A percentile compares a stretch with the other conserved stretches of the same genome.
Evolutionary conservation across 306 rosid genomes (phyloP).

Genomic region (Vigna hirtella): DNA sequence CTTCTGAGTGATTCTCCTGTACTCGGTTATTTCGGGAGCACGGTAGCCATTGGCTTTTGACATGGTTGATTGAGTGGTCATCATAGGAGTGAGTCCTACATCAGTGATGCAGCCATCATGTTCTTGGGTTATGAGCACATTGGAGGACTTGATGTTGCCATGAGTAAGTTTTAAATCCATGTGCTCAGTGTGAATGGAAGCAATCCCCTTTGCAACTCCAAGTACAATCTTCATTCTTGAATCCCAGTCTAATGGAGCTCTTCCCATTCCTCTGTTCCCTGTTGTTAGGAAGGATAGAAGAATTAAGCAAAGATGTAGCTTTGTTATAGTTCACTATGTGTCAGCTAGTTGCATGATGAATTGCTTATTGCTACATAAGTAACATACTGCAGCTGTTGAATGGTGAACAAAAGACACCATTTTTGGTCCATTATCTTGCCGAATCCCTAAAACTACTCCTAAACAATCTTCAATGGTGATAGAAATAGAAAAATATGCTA

Average conservation of each 20-base stretch:
- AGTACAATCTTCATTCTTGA: conserved; percentile 68
- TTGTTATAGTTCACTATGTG: conserved; percentile 1
- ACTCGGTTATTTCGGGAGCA: conserved; percentile 62
- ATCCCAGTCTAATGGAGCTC: conserved; percentile 63
- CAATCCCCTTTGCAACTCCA: conserved; percentile 64
- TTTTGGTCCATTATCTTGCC: conserved; percentile 9
- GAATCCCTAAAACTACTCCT: conserved; percentile 1
- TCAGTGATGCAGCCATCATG: conserved; percentile 63
- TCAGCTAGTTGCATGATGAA: conserved; percentile 6
- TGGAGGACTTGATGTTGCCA: conserved; percentile 76
- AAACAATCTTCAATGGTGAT: not conserved
- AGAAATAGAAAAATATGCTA: not conserved
- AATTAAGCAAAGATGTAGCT: conserved; percentile 22
- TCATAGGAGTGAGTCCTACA: conserved; percentile 61
- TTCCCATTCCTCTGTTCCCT: conserved; percentile 62
- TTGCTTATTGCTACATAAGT: conserved; percentile 12
- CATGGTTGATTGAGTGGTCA: conserved; percentile 52
- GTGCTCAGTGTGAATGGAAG: conserved; percentile 60
- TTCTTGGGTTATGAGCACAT: conserved; percentile 65
- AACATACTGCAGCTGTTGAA: conserved; percentile 1
- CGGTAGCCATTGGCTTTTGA: conserved; percentile 57
- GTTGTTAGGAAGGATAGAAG: conserved; percentile 25
- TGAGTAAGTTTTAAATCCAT: conserved; percentile 53
- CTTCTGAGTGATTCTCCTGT: conserved; percentile 56
- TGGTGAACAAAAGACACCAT: not conserved